Base-by-base conservation (phyloP, 2,329 filamentous ascomycete species). In the Xylaria sp. region DNA sequence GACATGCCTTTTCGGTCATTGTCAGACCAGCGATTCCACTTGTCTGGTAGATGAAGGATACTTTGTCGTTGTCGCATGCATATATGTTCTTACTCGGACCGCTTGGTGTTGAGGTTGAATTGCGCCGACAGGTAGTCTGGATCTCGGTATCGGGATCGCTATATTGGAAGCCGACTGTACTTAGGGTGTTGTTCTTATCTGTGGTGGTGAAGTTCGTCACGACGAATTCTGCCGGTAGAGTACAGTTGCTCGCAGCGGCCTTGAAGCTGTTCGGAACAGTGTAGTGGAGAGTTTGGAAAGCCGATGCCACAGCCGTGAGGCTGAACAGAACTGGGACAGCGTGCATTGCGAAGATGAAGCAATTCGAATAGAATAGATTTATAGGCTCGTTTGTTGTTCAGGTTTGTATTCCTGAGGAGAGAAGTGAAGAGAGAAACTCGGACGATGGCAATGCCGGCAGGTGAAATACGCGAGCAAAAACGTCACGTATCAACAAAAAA, bases 11-110 rank as follows among this genome's bases (percentile, higher is more conserved):
- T 59, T 79, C 78, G 28, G 75, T 71, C 31, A 79, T 10, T 18
- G 75, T 77, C 41, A 79, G 58, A 10, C 75, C 76, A 25, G 67
- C 70, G 12, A 74, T 66, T 15, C 72, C 72, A n/a, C 72, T 74
- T 18, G 74, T 75, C 65, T 78, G 75, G 49, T 77, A 79, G 59
- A 78, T 76, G 66, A 79, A 79, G 60, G 71, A 58, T 33, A 79
- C 71, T 33, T 69, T 71, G 39, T 57, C 43, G 57, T 78, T 68
- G 48, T 75, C 73, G 59, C 78, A 79, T 23, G 65, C 70, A 62
- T 74, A 79, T 62, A 67, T 72, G 64, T 77, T 75, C 23, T 72
- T 66, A 20, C 71, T 70, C 13, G 65, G 65, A 36, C 70, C 68
- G 15, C 52, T 74, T 31, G 74, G 49, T 51, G 66, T 74, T 43